These are phyloP conservation scores for Hura crepitans DNA, from an alignment of 441 rosid species.

Conservation along the genomic window DNA sequence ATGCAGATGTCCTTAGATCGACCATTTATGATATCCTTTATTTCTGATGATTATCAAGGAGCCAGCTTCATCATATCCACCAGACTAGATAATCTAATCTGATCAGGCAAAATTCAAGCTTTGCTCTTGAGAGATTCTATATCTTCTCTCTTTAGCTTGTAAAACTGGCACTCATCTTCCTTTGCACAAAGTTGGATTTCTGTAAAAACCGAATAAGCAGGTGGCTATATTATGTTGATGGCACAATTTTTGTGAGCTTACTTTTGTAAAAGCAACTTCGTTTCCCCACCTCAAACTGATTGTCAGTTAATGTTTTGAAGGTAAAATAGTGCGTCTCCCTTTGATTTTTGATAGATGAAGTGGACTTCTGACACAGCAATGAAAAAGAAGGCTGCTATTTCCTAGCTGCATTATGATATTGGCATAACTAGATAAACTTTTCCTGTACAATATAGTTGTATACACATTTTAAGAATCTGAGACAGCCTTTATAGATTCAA, in stretches of 20 bases:
- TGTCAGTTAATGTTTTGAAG: neutral
- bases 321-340: neutral
- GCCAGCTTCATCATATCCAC: neutral
- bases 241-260: neutral
- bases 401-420: neutral
- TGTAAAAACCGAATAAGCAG: neutral
- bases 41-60: neutral
- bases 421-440: neutral
- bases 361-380: no score
- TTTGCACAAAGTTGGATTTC: neutral
- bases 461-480: neutral
- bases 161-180: conserved; percentile 4
- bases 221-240: neutral
- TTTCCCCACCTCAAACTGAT: neutral
- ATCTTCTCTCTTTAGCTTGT: neutral
- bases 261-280: neutral
- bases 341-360: neutral
- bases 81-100: conserved; percentile 3
- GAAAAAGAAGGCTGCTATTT: neutral
- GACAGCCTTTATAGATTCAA: neutral
- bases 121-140: neutral
- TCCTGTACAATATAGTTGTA: neutral
- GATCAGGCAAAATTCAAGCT: neutral
- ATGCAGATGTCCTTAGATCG: neutral
- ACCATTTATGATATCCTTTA: neutral